Base-by-base conservation (phyloP, 257 asterid species). In the Lantana camara region DNA sequence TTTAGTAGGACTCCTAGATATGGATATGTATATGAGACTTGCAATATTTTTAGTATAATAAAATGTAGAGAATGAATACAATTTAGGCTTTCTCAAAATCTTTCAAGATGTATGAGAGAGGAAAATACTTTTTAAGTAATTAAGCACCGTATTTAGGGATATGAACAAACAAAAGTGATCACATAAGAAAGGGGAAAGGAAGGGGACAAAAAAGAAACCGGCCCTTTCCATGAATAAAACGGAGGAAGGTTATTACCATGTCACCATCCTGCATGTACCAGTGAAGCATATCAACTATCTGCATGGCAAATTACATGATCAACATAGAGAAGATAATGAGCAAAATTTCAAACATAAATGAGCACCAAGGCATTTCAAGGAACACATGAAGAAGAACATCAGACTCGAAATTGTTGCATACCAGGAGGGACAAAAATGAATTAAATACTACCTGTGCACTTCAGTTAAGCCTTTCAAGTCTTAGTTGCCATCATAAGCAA, bases 261-360 rank as follows among this genome's bases (percentile, higher is more conserved):
- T 94, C 97, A 60, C 85, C 93, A 37, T 90, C 95, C 81, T 75
- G 75, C 64, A 83, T 66, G 77, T 94, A 94, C 82, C 86, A 88
- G 51, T 80, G 90, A 58, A 94, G 92, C 79, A 78, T 74, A 77
- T 90, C 85, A 38, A 77, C 92, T 58, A 90, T 80, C 99, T 94
- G 97, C 85, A 78, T 17, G 60, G 24, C 2, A 61, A 71, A 35
- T 35, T 50, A 76, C 58, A 61, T 42, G 62, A 52, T 56, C 63
- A 74, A 58, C 38, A 68, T 21, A 56, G 10, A 55, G 66, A 55
- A 29, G 30, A 34, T 27, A 57, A 38, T 34, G 20, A 51, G 24
- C 51, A 49, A 30, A 56, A 63, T 38, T 46, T 55, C 68, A 30
- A 29, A 32, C 32, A 42, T 24, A 30, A 49, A 73, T 37, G 21